These are phyloP conservation scores for Flaveria sonorensis DNA, from an alignment of 129 eudicot species.

Conservation along the genomic window DNA sequence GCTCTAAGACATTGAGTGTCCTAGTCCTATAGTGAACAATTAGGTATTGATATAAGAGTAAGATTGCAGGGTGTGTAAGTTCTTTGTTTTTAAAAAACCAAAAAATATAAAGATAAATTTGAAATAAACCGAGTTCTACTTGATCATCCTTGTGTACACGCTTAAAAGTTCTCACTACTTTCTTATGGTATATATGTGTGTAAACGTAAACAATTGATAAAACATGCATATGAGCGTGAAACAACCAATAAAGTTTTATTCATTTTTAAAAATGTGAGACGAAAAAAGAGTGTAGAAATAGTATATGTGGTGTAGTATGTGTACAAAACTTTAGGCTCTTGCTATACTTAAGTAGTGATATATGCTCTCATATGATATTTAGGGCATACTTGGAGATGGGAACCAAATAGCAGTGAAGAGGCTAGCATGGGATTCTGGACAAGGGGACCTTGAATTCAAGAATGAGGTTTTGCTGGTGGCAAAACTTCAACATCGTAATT, in stretches of 20 bases:
- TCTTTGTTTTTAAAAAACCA: too few species aligned
- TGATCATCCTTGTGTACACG: too few species aligned
- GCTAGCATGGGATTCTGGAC: slow-evolving; percentile 13
- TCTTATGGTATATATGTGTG: background rate
- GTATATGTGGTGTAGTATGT: too few species aligned
- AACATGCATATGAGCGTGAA: background rate
- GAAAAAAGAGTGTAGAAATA: too few species aligned
- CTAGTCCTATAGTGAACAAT: too few species aligned
- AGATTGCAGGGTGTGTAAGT: too few species aligned
- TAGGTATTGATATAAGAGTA: too few species aligned
- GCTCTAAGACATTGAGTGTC: too few species aligned
- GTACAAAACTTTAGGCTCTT: background rate
- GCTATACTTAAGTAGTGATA: background rate
- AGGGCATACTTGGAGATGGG: background rate
- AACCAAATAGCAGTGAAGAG: background rate
- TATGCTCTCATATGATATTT: background rate
- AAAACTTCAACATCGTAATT: slow-evolving; percentile 15
- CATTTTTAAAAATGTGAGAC: background rate
- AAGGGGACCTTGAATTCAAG: slow-evolving; percentile 13
- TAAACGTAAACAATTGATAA: background rate
- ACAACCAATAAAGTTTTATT: background rate
- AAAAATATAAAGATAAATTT: too few species aligned
- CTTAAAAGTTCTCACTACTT: background rate
- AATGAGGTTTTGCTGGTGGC: slow-evolving; percentile 11
- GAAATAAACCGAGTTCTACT: too few species aligned